Evolutionary conservation across 441 rosid species (phyloP).

Genomic region (Bruguiera hainesii): DNA sequence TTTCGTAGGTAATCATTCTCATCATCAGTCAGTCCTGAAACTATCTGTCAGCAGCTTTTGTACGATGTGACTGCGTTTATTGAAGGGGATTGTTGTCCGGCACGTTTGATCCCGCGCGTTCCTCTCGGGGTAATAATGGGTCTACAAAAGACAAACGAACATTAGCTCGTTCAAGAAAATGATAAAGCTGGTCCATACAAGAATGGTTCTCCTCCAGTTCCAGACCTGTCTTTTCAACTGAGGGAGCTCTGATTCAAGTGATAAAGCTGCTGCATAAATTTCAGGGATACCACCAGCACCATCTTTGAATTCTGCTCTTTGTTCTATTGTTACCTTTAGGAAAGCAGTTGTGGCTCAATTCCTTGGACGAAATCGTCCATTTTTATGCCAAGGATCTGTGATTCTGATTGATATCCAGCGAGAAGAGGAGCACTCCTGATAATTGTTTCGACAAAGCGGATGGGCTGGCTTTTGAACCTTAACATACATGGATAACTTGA

Average conservation of each 20-base stretch:
- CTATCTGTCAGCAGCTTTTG: slow-evolving; percentile 3
- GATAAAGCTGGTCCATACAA: slow-evolving; percentile 29
- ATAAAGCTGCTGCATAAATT: slow-evolving; percentile 30
- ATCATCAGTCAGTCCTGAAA: background rate
- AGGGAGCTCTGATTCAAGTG: slow-evolving; percentile 33
- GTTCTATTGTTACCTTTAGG: slow-evolving; percentile 30
- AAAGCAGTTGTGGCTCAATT: slow-evolving; percentile 23
- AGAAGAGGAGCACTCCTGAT: slow-evolving; percentile 25
- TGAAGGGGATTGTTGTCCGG: background rate
- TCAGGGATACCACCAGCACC: slow-evolving; percentile 39
- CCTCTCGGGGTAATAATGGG: slow-evolving; percentile 22
- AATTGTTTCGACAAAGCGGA: slow-evolving; percentile 24
- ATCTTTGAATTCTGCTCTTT: slow-evolving; percentile 24
- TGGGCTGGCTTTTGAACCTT: slow-evolving; percentile 36
- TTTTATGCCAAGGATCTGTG: slow-evolving; percentile 26
- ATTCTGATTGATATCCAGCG: slow-evolving; percentile 30
- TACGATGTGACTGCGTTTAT: slow-evolving; percentile 15
- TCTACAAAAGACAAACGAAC: slow-evolving; percentile 19
- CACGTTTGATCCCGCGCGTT: background rate
- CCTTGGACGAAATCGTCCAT: slow-evolving; percentile 23
- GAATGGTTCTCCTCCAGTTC: slow-evolving; percentile 34
- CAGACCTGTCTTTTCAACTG: slow-evolving; percentile 21
- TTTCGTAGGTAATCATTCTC: background rate
- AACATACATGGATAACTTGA: slow-evolving; percentile 32
- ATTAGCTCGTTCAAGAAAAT: slow-evolving; percentile 23